Percentiles rank a stretch among this genome's conserved stretches.
Evolutionary conservation across 2,329 filamentous ascomycete species (phyloP).

Genomic region (Graphiopsis chlorocephala): DNA sequence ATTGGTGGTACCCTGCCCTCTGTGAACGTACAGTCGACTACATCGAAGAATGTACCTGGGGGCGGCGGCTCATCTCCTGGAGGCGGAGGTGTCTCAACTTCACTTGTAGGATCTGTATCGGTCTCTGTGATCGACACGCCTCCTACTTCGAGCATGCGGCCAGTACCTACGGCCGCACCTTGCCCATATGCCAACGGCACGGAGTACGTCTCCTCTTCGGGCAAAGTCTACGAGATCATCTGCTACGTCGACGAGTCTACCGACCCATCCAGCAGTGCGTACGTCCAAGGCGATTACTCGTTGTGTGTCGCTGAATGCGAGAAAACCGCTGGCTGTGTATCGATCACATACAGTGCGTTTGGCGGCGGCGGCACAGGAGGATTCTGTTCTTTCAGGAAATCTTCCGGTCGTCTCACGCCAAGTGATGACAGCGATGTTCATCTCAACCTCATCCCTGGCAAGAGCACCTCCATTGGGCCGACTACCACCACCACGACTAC

Average conservation of each 20-base stretch:
- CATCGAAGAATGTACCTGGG: background rate
- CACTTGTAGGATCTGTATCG: background rate
- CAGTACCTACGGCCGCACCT: background rate
- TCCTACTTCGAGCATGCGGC: background rate
- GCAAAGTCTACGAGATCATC: conserved; percentile 16
- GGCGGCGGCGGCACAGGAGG: background rate
- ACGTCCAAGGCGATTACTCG: conserved; percentile 9
- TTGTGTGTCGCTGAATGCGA: conserved; percentile 23
- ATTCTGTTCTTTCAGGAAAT: background rate
- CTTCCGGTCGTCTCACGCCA: background rate
- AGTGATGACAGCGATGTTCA: conserved; percentile 1
- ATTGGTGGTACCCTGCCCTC: background rate
- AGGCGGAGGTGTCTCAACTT: background rate
- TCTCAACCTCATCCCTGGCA: background rate
- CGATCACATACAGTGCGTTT: conserved; percentile 20
- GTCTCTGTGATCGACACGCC: background rate
- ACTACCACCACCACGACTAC: background rate
- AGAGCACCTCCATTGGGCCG: background rate
- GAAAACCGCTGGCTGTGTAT: conserved; percentile 20
- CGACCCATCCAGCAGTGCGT: background rate
- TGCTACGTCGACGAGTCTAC: conserved; percentile 13
- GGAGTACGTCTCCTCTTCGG: conserved; percentile 12
- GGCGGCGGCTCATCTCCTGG: background rate
- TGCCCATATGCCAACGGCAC: conserved; percentile 19
- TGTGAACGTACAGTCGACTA: background rate